Percentiles rank a stretch among this genome's conserved stretches.
Evolutionary conservation across 768 basidiomycete genomes (phyloP).

Genomic region (Trametes maxima): DNA sequence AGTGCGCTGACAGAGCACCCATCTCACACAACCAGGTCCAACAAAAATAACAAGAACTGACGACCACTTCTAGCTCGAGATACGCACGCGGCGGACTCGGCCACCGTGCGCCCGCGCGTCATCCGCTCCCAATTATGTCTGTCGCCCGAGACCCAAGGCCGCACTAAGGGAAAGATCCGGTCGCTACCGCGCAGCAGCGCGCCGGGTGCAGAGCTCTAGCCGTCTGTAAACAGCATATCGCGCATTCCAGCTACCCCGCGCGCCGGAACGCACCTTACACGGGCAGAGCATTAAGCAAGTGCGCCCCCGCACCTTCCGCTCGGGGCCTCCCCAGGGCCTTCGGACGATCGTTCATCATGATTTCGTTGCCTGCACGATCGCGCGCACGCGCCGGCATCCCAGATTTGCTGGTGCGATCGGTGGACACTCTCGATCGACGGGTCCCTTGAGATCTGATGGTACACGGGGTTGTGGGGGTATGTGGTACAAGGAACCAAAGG

Average conservation of each 20-base stretch:
- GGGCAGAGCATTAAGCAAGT: slow-evolving; percentile 2
- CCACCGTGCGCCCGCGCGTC: background rate
- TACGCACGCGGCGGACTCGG: background rate
- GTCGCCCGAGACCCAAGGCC: background rate
- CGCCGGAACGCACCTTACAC: background rate
- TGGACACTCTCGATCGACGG: slow-evolving; percentile 12
- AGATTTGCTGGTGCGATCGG: slow-evolving; percentile 21
- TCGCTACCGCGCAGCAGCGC: background rate
- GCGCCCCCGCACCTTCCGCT: background rate
- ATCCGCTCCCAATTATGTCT: background rate
- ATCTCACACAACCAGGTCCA: background rate
- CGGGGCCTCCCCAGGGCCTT: background rate
- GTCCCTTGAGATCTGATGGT: slow-evolving; percentile 22
- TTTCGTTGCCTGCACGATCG: slow-evolving; percentile 15
- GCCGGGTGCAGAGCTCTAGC: background rate
- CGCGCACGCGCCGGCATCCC: background rate
- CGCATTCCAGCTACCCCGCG: slow-evolving; percentile 13
- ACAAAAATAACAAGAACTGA: no score
- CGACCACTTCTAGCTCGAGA: no score
- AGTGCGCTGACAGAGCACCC: background rate
- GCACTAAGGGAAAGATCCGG: slow-evolving; percentile 24
- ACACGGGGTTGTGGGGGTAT: slow-evolving; percentile 20
- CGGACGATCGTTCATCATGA: slow-evolving; percentile 16
- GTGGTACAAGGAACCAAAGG: slow-evolving; percentile 18
- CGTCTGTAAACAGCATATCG: slow-evolving; percentile 17